phyloP scores from a whole-genome alignment of 305 asterid genomes.

The Fraxinus platypoda region DNA sequence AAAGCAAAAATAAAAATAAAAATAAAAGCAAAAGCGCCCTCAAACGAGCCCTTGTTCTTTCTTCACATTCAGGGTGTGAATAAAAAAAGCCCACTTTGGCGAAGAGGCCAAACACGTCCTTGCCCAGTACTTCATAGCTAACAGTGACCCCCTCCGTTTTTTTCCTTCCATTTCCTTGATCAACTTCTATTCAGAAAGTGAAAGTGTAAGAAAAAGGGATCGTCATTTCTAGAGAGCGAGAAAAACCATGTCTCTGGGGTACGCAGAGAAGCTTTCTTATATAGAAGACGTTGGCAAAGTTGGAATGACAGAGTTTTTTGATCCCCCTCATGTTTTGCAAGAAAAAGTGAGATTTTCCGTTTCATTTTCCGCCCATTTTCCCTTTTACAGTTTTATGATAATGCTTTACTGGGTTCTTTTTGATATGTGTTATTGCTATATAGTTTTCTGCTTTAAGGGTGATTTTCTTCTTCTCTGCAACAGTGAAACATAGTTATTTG shows the following conservation, averaged over 20 bases:
- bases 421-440: not conserved
- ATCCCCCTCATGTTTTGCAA: conserved; percentile 67
- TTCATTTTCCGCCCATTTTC: not conserved
- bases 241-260: conserved; percentile 81
- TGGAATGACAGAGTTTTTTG: conserved; percentile 88
- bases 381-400: not conserved
- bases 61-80: not conserved
- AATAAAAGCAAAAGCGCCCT: not conserved
- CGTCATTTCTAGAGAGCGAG: not conserved
- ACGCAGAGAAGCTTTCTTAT: conserved; percentile 86
- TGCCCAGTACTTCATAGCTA: conserved; percentile 18
- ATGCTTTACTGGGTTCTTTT: conserved; percentile 8
- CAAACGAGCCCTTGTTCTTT: not conserved
- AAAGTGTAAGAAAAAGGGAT: not conserved
- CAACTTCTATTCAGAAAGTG: conserved; percentile 22
- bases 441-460: conserved; percentile 23
- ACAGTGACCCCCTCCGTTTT: not conserved
- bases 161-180: conserved; percentile 31
- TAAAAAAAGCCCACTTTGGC: not conserved
- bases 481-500: conserved; percentile 18
- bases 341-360: conserved; percentile 49
- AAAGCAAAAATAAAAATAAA: not conserved
- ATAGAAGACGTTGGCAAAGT: conserved; percentile 96
- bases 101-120: not conserved
- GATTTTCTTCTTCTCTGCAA: conserved; percentile 16